phyloP scores from a whole-genome alignment of 2,329 filamentous ascomycete species.

The Allantophomopsis cytisporea region DNA sequence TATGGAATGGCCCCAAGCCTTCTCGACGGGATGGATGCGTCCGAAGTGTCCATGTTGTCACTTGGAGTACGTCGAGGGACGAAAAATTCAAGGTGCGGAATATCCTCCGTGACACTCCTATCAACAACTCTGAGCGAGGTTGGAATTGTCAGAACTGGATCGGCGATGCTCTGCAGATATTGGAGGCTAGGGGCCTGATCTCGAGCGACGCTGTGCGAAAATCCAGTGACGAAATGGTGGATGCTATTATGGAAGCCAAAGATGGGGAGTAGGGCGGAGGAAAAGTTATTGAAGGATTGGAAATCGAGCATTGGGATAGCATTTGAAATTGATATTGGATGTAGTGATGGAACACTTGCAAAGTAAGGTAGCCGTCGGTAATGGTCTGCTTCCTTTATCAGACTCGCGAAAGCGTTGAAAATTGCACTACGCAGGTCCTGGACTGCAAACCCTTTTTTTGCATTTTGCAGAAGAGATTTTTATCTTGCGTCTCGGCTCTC shows the following conservation, averaged over 20 bases:
- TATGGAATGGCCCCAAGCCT: constrained; percentile 1
- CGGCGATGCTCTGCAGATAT: constrained; percentile 1
- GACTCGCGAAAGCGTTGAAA: too few relatives aligned
- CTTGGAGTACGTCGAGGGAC: neutral
- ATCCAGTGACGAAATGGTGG: constrained; percentile 1
- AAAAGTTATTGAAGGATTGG: too few relatives aligned
- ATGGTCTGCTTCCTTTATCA: too few relatives aligned
- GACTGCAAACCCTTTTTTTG: too few relatives aligned
- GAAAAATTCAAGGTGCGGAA: constrained; percentile 1
- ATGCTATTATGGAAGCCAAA: constrained; percentile 1
- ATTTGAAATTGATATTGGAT: too few relatives aligned
- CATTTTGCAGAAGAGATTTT: too few relatives aligned
- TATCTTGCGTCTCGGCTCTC: too few relatives aligned
- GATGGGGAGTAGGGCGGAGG: constrained; percentile 1
- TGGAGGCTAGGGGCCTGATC: neutral
- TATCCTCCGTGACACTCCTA: constrained; percentile 1
- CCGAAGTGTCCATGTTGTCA: too few relatives aligned
- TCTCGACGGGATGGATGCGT: neutral
- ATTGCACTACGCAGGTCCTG: too few relatives aligned
- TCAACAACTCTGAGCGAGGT: constrained; percentile 2
- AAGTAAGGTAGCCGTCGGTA: too few relatives aligned
- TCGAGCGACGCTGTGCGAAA: neutral
- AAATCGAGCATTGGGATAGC: too few relatives aligned
- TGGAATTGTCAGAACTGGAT: constrained; percentile 4
- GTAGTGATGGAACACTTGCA: too few relatives aligned